Percentiles rank a stretch among this genome's conserved stretches.
Conservation (phyloP, 768 basidiomycete genomes). For the Leccinum sublutescens region DNA sequence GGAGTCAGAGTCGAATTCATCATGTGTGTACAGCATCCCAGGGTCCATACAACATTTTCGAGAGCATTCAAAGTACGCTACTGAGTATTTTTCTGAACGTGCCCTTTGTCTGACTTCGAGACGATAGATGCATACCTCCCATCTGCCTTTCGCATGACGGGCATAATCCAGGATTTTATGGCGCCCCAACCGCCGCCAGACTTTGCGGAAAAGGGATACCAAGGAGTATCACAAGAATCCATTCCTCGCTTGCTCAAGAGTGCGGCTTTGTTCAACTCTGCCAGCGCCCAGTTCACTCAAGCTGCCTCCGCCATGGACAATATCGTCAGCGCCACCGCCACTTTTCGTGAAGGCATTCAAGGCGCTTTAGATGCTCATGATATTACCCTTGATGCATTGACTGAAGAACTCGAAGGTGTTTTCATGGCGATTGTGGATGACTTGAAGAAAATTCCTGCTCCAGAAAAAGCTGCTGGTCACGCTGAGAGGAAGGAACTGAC, state of each 20-base stretch:
- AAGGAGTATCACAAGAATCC: constrained; percentile 1
- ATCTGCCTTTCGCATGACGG: neutral
- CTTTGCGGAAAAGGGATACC: constrained; percentile 14
- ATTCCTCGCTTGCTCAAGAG: constrained; percentile 5
- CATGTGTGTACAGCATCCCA: neutral
- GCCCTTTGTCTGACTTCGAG: neutral
- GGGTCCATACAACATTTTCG: neutral
- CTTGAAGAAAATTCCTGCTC: constrained; percentile 1
- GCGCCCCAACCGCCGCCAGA: neutral
- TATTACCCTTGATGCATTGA: constrained; percentile 7
- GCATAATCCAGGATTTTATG: neutral
- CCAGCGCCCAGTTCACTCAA: constrained; percentile 3
- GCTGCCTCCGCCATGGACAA: constrained; percentile 2
- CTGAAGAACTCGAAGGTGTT: constrained; percentile 3
- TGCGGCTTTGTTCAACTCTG: constrained; percentile 5
- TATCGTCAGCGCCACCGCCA: constrained; percentile 11
- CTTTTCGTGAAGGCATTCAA: constrained; percentile 11
- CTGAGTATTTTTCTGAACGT: neutral
- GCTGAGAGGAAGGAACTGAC: constrained; percentile 3
- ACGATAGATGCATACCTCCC: constrained; percentile 3
- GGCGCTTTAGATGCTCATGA: constrained; percentile 4
- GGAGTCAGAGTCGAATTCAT: neutral
- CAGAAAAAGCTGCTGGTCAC: constrained; percentile 3
- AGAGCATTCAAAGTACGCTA: constrained; percentile 4
- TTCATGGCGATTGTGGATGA: constrained; percentile 5